Percentiles rank a stretch among this genome's conserved stretches.
Conservation (phyloP, 139 green algal genomes). For the Chara braunii region DNA sequence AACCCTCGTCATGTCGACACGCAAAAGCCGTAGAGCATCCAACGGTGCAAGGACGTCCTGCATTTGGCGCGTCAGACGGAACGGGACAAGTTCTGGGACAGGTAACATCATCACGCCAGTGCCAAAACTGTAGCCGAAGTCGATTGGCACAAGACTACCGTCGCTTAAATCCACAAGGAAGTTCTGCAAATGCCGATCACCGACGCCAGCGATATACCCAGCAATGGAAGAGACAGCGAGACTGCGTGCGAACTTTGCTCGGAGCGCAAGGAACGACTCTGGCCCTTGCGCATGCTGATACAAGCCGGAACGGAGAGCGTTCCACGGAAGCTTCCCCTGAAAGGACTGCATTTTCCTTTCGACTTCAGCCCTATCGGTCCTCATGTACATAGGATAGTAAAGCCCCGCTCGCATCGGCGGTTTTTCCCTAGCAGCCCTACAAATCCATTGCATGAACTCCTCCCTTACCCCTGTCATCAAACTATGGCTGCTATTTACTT, state of each 20-base stretch:
- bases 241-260: constrained; percentile 37
- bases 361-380: not conserved
- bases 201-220: constrained; percentile 48
- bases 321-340: constrained; percentile 35
- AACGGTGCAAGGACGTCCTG: constrained; percentile 52
- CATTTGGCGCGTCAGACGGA: constrained; percentile 52
- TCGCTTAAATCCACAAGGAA: constrained; percentile 51
- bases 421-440: not conserved
- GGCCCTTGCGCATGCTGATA: constrained; percentile 15
- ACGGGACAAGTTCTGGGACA: constrained; percentile 64
- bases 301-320: constrained; percentile 47
- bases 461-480: no score
- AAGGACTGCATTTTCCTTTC: not conserved
- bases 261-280: constrained; percentile 49
- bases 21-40: constrained; percentile 42
- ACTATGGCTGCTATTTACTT: no score
- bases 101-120: constrained; percentile 54
- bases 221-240: constrained; percentile 45
- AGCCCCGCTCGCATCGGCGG: not conserved
- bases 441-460: constrained; percentile 11
- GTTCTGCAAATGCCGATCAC: constrained; percentile 66
- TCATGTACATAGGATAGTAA: constrained; percentile 17
- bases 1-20: constrained; percentile 35
- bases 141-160: constrained; percentile 48
- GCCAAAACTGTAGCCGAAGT: constrained; percentile 74